Base-by-base conservation (phyloP, 768 basidiomycete species). In the Suillus subluteus region DNA sequence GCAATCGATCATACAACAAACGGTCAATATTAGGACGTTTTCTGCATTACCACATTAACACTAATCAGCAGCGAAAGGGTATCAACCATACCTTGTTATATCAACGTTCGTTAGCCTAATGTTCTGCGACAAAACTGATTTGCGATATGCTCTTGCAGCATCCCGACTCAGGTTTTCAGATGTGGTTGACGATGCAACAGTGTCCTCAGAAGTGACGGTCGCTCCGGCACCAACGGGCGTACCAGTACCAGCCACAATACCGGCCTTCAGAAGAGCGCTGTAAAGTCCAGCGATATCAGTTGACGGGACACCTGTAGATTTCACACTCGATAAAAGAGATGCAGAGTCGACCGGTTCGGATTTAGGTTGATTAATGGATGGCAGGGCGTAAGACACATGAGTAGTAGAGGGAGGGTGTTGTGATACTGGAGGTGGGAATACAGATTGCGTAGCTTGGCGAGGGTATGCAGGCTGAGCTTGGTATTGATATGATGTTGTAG, bases 241-340 rank as follows among this genome's bases (percentile, higher is more conserved):
- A 44, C 80, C 81, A 54, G 80, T 83, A 48, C 83, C 79, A 32
- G 88, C 82, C 30, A 94, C 87, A 11, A 94, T 85, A 65, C 94
- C 94, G n/a, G 93, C 90, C 77, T 90, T 92, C 63, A 93, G 74
- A 32, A 95, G 83, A 3, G 89, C 87, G 52, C 86, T 87, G 66
- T 89, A 84, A 43, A 94, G 80, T 73, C 83, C 85, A 40, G 85
- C 74, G 66, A 92, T 86, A 71, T 83, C 83, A 70, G 62, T 73
- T 6, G 75, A 65, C 11, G 77, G 61, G 2, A 71, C 44, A 48
- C 71, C 68, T 68, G 73, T 70, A 3, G 76, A 56, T 41, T 75
- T 69, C 37, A 70, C 68, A 64, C 71, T 69, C 21, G 72, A 68
- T 35, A 80, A 64, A 58, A 81, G 72, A 59, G 72, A 64, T 46